Evolutionary conservation across 208 protist species (phyloP), one percentile per base, ranked within the genome.

Genomic region (Leishmania gerbilli): DNA sequence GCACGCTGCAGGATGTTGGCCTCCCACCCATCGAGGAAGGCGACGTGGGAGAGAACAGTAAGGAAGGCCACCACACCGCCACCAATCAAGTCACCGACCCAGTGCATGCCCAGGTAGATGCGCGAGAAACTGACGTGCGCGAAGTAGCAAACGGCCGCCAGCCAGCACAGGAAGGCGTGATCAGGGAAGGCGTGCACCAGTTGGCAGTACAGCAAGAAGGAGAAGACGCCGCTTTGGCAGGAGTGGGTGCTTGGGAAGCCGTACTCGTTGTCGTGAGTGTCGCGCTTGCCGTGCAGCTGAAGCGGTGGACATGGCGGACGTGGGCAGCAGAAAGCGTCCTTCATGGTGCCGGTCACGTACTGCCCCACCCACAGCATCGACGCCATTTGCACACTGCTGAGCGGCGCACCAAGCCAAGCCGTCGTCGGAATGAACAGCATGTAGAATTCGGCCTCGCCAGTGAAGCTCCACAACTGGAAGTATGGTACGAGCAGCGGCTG

Each of bases 21-120:
- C 80, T 90, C 82, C 83, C 82, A 89, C 19, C 31, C 58, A 68
- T 88, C 71, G 34, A 92, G 49, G 47, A 93, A 94, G 24, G 83
- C 68, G 9, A 79, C 67, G 84, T 94, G 89, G 27, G 86, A 75
- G 60, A 90, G 80, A 55, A 95, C 80, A 67, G 85, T 82, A 13
- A 89, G 7, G 34, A 89, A 64, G 37, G 87, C 92, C 13, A 88
- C 81, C 47, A 77, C 37, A 83, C 81, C 85, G 37, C 92, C 92
- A 55, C 86, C 81, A 19, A 95, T 77, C 15, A 95, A 71, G 80
- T 95, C 92, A 1, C 84, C 92, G n/a, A 89, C 71, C 91, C 92
- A 95, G 80, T 95, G 92, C 90, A 95, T 94, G 56, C 90, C 92
- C 5, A 95, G 84, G 77, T 91, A 92, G 37, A 95, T 71, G 42